These are phyloP conservation scores for Hypomontagnella submonticulosa DNA, from an alignment of 495 filamentous ascomycete genomes.

Conservation along the genomic window DNA sequence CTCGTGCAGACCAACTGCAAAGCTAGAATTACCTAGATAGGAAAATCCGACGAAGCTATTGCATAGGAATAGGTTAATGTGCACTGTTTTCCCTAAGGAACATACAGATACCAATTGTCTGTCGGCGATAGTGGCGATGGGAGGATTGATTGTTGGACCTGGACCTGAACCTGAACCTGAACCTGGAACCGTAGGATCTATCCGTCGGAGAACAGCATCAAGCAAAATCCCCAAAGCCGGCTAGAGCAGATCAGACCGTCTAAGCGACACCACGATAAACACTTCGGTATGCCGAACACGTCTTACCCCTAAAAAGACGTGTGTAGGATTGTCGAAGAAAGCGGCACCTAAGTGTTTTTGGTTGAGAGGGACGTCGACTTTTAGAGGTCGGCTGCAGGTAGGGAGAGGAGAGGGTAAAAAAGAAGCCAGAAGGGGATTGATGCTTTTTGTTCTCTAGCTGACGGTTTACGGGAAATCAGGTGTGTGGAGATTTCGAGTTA, in stretches of 20 bases:
- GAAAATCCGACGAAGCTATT: slow-evolving; percentile 14
- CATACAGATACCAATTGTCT: slow-evolving; percentile 20
- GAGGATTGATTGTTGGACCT: slow-evolving; percentile 1
- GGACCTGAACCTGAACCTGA: slow-evolving; percentile 6
- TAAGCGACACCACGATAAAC: slow-evolving; percentile 13
- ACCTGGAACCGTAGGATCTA: slow-evolving; percentile 15
- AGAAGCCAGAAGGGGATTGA: slow-evolving; percentile 36
- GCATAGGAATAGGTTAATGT: slow-evolving; percentile 8
- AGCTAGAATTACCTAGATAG: slow-evolving; percentile 33
- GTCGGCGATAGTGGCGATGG: not conserved
- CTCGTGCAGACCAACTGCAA: slow-evolving; percentile 17
- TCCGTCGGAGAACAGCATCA: slow-evolving; percentile 6
- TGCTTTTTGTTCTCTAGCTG: slow-evolving; percentile 44
- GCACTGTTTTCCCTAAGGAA: slow-evolving; percentile 18
- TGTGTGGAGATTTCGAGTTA: slow-evolving; percentile 16
- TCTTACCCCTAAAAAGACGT: slow-evolving; percentile 35
- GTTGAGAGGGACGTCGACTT: slow-evolving; percentile 27
- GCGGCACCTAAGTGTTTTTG: slow-evolving; percentile 34
- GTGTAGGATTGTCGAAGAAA: slow-evolving; percentile 22
- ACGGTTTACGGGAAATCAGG: slow-evolving; percentile 31
- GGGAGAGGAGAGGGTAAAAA: slow-evolving; percentile 23
- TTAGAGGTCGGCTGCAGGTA: slow-evolving; percentile 27
- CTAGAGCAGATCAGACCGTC: slow-evolving; percentile 16
- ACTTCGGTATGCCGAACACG: slow-evolving; percentile 32
- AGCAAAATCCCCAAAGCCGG: slow-evolving; percentile 22